These are phyloP conservation scores for Neurospora sp. DNA, from an alignment of 495 filamentous ascomycete species.

Conservation along the genomic window DNA sequence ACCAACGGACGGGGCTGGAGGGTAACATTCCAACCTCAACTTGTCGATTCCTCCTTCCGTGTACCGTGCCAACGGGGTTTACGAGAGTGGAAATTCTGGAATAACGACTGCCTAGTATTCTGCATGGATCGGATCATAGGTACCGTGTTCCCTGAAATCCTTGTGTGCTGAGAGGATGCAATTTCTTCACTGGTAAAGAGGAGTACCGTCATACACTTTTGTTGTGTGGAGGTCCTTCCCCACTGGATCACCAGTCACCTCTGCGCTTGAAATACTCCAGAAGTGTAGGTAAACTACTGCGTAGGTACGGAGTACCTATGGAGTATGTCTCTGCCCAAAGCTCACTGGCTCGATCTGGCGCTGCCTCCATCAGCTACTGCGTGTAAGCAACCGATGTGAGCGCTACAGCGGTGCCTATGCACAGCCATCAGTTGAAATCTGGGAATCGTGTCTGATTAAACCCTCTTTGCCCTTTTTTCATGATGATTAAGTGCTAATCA, in stretches of 20 bases:
- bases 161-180: background rate
- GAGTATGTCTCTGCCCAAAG: background rate
- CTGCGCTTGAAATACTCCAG: background rate
- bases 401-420: background rate
- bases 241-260: background rate
- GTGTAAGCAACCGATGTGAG: background rate
- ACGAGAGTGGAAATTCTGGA: background rate
- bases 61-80: background rate
- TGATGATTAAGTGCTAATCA: background rate
- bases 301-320: background rate
- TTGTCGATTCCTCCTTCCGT: background rate
- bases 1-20: background rate
- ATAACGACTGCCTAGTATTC: background rate
- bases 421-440: background rate
- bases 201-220: background rate
- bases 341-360: background rate
- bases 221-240: background rate
- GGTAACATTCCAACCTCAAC: background rate
- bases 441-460: background rate
- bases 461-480: background rate
- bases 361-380: background rate
- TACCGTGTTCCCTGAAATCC: background rate
- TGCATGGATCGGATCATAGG: background rate
- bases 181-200: background rate
- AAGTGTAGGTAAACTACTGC: background rate